These are phyloP conservation scores for Coemansia sp. DNA, from an alignment of 192 early-diverging fungal species.

Conservation along the genomic window DNA sequence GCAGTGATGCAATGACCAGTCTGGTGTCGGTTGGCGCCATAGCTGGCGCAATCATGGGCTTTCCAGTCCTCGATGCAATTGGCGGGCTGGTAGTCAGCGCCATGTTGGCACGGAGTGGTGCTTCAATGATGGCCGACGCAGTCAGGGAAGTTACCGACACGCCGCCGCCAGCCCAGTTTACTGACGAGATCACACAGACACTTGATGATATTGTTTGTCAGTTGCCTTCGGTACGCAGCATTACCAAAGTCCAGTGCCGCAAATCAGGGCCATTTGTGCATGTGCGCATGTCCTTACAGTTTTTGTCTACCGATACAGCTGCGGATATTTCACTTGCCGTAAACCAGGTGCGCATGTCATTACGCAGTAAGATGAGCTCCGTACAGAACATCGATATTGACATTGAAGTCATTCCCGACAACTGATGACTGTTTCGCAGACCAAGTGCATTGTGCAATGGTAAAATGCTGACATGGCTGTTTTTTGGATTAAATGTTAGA, in stretches of 20 bases:
- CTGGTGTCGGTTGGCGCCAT: slow-evolving; percentile 73
- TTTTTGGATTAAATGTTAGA: neutral
- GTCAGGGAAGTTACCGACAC: slow-evolving; percentile 58
- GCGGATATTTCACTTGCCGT: slow-evolving; percentile 13
- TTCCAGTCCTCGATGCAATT: slow-evolving; percentile 70
- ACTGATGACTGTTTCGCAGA: neutral
- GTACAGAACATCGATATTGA: slow-evolving; percentile 42
- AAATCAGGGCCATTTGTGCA: slow-evolving; percentile 49
- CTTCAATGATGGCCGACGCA: slow-evolving; percentile 54
- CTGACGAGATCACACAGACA: slow-evolving; percentile 22
- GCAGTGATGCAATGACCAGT: slow-evolving; percentile 72
- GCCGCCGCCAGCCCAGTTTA: slow-evolving; percentile 28
- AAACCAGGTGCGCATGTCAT: slow-evolving; percentile 10
- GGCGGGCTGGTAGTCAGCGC: slow-evolving; percentile 73
- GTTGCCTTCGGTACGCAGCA: slow-evolving; percentile 7
- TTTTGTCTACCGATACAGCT: slow-evolving; percentile 25
- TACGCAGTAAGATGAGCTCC: slow-evolving; percentile 23
- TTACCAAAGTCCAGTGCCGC: slow-evolving; percentile 33
- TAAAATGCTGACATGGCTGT: neutral
- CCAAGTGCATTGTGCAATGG: neutral
- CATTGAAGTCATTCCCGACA: neutral
- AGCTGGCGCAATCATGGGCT: slow-evolving; percentile 68
- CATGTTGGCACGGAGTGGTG: slow-evolving; percentile 67
- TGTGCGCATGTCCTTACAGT: slow-evolving; percentile 20
- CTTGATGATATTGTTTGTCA: slow-evolving; percentile 12